These are phyloP conservation scores for Ophiostoma australiae DNA, from an alignment of 2,329 filamentous ascomycete genomes.

Conservation along the genomic window DNA sequence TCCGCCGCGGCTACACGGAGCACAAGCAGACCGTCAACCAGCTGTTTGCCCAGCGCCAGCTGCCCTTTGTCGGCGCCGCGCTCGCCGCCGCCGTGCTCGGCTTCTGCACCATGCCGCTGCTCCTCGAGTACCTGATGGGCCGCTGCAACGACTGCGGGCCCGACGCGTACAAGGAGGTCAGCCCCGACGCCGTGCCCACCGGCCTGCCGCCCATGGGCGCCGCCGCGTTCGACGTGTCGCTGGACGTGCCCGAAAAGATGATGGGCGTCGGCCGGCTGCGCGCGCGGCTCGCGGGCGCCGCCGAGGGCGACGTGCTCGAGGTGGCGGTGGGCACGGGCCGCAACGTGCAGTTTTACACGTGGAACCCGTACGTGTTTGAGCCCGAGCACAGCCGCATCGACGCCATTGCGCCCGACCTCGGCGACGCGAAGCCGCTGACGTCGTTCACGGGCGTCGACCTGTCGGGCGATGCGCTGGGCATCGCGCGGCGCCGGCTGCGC, in stretches of 20 bases:
- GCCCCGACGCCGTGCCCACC: constrained; percentile 23
- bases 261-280: constrained; percentile 53
- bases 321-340: constrained; percentile 59
- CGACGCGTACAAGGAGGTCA: constrained; percentile 11
- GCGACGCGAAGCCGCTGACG: constrained; percentile 35
- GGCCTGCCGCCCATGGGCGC: constrained; percentile 43
- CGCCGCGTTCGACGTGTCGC: constrained; percentile 53
- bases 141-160: constrained; percentile 18
- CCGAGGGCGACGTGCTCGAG: constrained; percentile 56
- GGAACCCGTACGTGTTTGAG: constrained; percentile 37
- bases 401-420: constrained; percentile 17
- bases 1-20: constrained; percentile 9
- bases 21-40: constrained; percentile 28
- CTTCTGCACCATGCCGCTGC: constrained; percentile 28
- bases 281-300: constrained; percentile 44
- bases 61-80: constrained; percentile 28
- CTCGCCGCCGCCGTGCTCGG: constrained; percentile 29
- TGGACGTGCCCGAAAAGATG: constrained; percentile 53
- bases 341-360: constrained; percentile 56
- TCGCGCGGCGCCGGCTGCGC: constrained; percentile 51
- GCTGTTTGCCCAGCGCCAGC: constrained; percentile 29
- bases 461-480: constrained; percentile 54
- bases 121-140: constrained; percentile 25
- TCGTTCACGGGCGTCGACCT: constrained; percentile 61
- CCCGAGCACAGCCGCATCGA: constrained; percentile 2